Base-by-base conservation (phyloP, 2,329 filamentous ascomycete species). In the Parastagonospora avenae region DNA sequence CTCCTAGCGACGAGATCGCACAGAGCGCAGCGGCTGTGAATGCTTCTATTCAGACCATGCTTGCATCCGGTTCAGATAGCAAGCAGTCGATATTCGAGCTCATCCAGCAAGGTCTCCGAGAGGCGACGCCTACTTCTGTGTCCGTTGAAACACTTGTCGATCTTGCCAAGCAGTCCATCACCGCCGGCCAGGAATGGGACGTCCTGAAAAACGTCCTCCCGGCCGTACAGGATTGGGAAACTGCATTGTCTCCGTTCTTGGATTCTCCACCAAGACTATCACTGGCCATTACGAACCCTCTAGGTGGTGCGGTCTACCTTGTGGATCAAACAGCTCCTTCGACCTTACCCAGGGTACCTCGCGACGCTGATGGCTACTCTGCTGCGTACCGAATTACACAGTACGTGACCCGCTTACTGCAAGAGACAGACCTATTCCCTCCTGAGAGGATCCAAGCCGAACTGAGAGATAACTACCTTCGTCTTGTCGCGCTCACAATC, bases 321-420 rank as follows among this genome's bases (percentile, higher is more conserved):
- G 79, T 88, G 0, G 73, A 57, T 50, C 66, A 46, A 50, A 68
- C 15, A 42, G 54, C 35, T 50, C 65, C 52, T 24, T 48, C 8
- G 32, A 38, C 6, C 47, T 59, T 52, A 39, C 54, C 56, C 62
- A 59, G 50, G 64, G 62, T 38, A 73, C 82, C 12, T 67, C 76
- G 29, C 80, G 87, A 96, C 67, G 77, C 81, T 4, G 82, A 84
- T 57, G 89, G 89, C 0, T 84, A 86, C 29, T 91, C 91, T 2
- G 79, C 89, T 46, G 85, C 91, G 1, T 83, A 90, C 11, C 82
- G 93, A 48, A 89, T 95, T 77, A 85, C 88, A 1, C 79, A 88
- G 42, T 96, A 92, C 68, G 82, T 85, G 0, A 78, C 80, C 5
- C 81, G 80, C 42, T 68, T 94, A 0, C 67, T 92, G 29, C 74